A percentile compares a stretch with the other conserved stretches of the same genome.
These are phyloP conservation scores for Trypanosoma rangeli DNA, from an alignment of 208 protist genomes.

Conservation along the genomic window DNA sequence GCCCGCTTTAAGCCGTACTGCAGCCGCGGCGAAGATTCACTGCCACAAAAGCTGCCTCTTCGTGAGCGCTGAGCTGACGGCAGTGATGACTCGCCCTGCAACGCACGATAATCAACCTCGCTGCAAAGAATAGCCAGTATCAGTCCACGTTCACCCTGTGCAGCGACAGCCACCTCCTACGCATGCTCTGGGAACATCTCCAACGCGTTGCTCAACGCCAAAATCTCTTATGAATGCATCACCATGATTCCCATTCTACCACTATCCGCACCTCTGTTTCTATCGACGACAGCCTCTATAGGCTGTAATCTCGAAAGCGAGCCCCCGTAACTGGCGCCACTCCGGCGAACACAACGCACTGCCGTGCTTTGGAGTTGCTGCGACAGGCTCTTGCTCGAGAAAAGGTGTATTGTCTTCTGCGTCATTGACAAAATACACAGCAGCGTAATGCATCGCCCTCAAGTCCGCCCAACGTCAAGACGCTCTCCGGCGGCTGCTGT, in stretches of 20 bases:
- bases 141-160: constrained; percentile 59
- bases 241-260: constrained; percentile 22
- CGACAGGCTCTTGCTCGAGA: not conserved
- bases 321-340: not conserved
- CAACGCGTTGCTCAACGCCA: constrained; percentile 42
- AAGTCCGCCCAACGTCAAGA: not conserved
- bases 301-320: not conserved
- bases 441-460: not conserved
- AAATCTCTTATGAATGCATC: constrained; percentile 53
- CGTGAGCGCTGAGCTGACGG: constrained; percentile 14
- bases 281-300: not conserved
- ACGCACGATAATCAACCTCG: constrained; percentile 33
- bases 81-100: constrained; percentile 18
- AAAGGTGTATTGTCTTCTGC: not conserved
- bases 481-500: not conserved
- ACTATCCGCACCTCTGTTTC: not conserved
- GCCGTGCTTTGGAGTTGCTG: not conserved
- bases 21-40: constrained; percentile 14
- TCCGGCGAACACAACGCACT: not conserved
- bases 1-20: constrained; percentile 59
- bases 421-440: not conserved
- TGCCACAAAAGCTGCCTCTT: not conserved
- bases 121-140: constrained; percentile 59
- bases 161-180: constrained; percentile 55
- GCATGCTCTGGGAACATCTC: constrained; percentile 43